Conservation (phyloP, 345 rosid genomes). For the rapeseed (Brassica napus) region Da-Ae NC_063440.1:9862001-9862500, state of each 20-base stretch:
- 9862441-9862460: not conserved
- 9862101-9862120: not conserved
- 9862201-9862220: not conserved
- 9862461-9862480: not conserved
- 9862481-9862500: not conserved
- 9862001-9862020: too few species aligned
- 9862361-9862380: not conserved
- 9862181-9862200: not conserved
- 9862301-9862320: conserved; percentile 3
- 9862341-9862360: not conserved
- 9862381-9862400: not conserved
- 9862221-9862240: not conserved
- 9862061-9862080: conserved; percentile 11
- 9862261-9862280: not conserved
- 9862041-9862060: conserved; percentile 32
- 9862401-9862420: not conserved
- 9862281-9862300: not conserved
- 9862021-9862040: conserved; percentile 22
- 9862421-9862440: not conserved
- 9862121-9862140: conserved; percentile 7
- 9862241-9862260: not conserved
- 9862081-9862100: conserved; percentile 7
- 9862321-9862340: not conserved
- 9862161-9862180: not conserved
- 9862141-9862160: not conserved